These are phyloP conservation scores for Neonectria neomacrospora DNA, from an alignment of 2,329 filamentous ascomycete genomes.

Conservation along the genomic window DNA sequence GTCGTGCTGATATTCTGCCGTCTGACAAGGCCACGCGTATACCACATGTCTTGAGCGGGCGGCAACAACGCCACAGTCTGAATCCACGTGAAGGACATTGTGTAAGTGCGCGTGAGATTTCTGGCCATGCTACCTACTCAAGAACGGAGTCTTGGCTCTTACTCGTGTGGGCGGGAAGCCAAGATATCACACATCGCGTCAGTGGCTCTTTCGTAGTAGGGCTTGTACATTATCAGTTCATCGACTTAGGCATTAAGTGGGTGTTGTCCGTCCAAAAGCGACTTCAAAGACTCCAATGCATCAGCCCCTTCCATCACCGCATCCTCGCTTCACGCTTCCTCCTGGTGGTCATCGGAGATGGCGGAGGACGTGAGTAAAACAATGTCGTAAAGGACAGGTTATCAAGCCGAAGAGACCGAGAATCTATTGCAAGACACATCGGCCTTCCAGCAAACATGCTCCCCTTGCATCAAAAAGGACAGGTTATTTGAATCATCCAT, in stretches of 20 bases:
- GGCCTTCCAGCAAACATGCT: neutral
- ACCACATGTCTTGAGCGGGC: slow-evolving; percentile 6
- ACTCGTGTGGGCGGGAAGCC: too few species aligned
- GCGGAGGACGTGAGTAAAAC: neutral
- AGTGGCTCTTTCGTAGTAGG: neutral
- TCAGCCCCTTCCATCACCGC: neutral
- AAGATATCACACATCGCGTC: neutral
- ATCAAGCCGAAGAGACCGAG: neutral
- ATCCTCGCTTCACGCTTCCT: neutral
- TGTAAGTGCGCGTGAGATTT: neutral
- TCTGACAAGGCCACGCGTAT: slow-evolving; percentile 14
- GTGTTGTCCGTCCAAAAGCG: neutral
- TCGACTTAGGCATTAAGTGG: neutral
- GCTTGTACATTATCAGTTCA: slow-evolving; percentile 11
- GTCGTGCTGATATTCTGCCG: slow-evolving; percentile 18
- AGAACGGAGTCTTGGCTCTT: neutral
- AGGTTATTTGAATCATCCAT: slow-evolving; percentile 27
- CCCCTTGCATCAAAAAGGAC: slow-evolving; percentile 8
- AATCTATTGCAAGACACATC: neutral
- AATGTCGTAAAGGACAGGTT: neutral
- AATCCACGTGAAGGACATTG: slow-evolving; percentile 57
- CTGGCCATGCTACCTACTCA: neutral
- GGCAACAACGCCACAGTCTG: slow-evolving; percentile 12
- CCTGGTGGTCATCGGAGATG: neutral
- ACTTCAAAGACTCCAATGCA: slow-evolving; percentile 10